These are phyloP conservation scores for Fusarium dlaminii DNA, from an alignment of 2,329 filamentous ascomycete genomes.

Conservation along the genomic window DNA sequence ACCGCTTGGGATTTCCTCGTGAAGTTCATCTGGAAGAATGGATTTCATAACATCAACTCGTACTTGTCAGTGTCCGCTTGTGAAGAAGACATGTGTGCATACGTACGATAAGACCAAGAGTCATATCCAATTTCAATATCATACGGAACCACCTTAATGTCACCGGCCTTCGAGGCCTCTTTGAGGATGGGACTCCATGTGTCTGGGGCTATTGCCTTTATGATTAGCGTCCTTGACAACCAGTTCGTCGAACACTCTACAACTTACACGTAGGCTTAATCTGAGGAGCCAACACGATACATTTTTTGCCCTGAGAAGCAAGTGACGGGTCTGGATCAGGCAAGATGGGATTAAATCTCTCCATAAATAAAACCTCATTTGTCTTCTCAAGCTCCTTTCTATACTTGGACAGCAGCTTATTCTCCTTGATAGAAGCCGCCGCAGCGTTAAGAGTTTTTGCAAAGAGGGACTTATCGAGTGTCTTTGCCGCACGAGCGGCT, in stretches of 20 bases:
- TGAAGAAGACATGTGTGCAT: background rate
- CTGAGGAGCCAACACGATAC: slow-evolving; percentile 66
- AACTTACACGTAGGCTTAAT: slow-evolving; percentile 63
- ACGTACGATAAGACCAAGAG: slow-evolving; percentile 83
- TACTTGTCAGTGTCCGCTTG: slow-evolving; percentile 28
- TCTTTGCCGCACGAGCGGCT: slow-evolving; percentile 77
- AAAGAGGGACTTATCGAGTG: slow-evolving; percentile 87
- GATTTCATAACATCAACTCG: slow-evolving; percentile 83
- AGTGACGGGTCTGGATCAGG: slow-evolving; percentile 67
- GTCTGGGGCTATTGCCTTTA: slow-evolving; percentile 54
- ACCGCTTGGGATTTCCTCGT: slow-evolving; percentile 83
- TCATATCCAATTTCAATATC: slow-evolving; percentile 81
- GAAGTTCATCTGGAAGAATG: slow-evolving; percentile 81
- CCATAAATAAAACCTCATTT: slow-evolving; percentile 71
- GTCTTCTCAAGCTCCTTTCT: slow-evolving; percentile 72
- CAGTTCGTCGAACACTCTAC: background rate
- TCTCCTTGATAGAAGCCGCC: slow-evolving; percentile 80
- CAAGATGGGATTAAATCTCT: slow-evolving; percentile 70
- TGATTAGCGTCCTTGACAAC: background rate
- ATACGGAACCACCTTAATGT: slow-evolving; percentile 79
- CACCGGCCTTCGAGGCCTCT: slow-evolving; percentile 73
- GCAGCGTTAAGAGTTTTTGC: slow-evolving; percentile 77
- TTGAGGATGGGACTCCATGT: slow-evolving; percentile 80
- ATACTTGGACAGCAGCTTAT: slow-evolving; percentile 77
- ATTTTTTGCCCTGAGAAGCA: slow-evolving; percentile 67